Evolutionary conservation across 2,329 filamentous ascomycete species (phyloP), one percentile per base, ranked within the genome.

Genomic region (Neopestalotiopsis clavispora): DNA sequence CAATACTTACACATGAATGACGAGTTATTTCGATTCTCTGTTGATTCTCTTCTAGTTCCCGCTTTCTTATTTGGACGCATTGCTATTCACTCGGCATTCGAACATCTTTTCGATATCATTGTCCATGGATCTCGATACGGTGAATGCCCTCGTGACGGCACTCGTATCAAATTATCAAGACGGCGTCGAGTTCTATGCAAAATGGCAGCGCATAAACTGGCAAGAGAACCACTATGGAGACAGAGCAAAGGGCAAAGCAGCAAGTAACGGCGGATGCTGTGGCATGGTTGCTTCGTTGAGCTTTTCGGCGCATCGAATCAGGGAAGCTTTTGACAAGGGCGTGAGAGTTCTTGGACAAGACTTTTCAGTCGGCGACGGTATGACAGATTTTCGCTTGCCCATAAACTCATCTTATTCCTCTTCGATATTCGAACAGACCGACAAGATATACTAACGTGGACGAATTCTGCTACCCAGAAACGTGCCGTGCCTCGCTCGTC

Each of bases 321-420:
- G 75, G 52, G 78, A 80, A 12, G 75, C 76, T 1, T 82, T 79
- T 65, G 74, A 77, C 17, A 73, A 74, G 23, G 80, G 77, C 10
- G 75, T 73, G 2, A 75, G 78, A 20, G 73, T 81, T 2, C 73
- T 83, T 28, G 81, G 82, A 0, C 67, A 75, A 4, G 75, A 76
- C 3, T 83, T 80, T 64, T 72, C 74, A 1, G 69, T 68, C 1
- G 82, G 82, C 49, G 80, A 83, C 65, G 73, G 80, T 82, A 70
- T 69, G 58, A 14, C 9, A 56, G 20, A 17, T 56, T 56, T 7
- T 56, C 17, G 10, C 1, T 34, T 58, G 61, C 42, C 32, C 66
- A 65, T 14, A 68, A 13, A 56, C 42, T 12, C 56, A 23, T 14
- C 32, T 62, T 32, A 4, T 12, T 23, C 61, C 7, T 58, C 38